These are phyloP conservation scores for Venturia aucupariae DNA, from an alignment of 2,329 filamentous ascomycete species.

Conservation along the genomic window DNA sequence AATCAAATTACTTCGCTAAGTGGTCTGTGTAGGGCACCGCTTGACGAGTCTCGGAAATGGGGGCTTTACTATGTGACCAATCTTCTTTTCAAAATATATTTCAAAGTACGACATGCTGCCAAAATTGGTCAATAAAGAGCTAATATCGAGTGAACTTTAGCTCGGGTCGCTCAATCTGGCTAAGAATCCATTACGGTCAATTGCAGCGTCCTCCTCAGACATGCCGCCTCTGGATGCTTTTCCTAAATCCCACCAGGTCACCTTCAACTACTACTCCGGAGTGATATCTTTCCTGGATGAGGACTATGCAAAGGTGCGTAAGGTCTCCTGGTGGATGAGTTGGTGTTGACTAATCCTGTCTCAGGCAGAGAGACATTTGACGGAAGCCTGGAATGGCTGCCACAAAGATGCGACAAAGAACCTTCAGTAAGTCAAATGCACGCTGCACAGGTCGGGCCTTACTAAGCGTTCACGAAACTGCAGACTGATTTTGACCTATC, in stretches of 20 bases:
- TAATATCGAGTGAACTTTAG: conserved; percentile 22
- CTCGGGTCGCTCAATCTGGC: conserved; percentile 82
- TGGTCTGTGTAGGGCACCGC: conserved; percentile 50
- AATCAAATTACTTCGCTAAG: conserved; percentile 12
- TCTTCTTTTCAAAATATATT: conserved; percentile 95
- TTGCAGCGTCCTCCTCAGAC: conserved; percentile 68
- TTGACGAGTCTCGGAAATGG: conserved; percentile 94
- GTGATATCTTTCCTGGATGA: conserved; percentile 93
- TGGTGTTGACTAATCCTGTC: neutral
- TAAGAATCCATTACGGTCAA: conserved; percentile 77
- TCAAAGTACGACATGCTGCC: conserved; percentile 50
- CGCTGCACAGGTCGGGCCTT: conserved; percentile 13
- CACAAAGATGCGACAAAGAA: conserved; percentile 64
- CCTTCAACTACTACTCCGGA: conserved; percentile 92
- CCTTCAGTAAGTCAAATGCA: conserved; percentile 54
- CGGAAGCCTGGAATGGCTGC: conserved; percentile 73
- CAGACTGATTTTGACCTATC: conserved; percentile 84
- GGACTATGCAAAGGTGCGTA: conserved; percentile 67
- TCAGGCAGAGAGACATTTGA: conserved; percentile 70
- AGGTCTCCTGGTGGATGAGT: neutral
- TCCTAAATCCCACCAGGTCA: conserved; percentile 83
- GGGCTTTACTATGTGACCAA: conserved; percentile 93
- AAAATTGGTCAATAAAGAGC: neutral
- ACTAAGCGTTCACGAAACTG: conserved; percentile 19
- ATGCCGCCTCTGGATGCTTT: conserved; percentile 73